A percentile compares a stretch with the other conserved stretches of the same genome.
Evolutionary conservation across 2,329 filamentous ascomycete species (phyloP).

Genomic region (Sporothrix protearum): DNA sequence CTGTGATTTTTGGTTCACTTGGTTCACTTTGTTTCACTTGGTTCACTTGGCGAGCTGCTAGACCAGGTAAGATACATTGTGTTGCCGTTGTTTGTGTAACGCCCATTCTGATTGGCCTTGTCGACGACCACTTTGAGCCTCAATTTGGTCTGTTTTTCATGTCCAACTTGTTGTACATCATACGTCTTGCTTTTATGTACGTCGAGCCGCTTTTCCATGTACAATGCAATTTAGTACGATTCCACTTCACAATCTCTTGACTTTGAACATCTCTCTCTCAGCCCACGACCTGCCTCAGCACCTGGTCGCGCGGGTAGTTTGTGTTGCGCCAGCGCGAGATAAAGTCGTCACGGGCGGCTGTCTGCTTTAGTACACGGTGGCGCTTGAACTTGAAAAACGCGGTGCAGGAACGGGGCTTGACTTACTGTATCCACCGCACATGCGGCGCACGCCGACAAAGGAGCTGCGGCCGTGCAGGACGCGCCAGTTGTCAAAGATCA

Average conservation of each 20-base stretch:
- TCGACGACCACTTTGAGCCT: not conserved
- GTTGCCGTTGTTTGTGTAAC: not conserved
- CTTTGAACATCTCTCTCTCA: not conserved
- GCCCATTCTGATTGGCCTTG: not conserved
- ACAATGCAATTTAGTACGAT: not conserved
- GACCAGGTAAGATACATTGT: not conserved
- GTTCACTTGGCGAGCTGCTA: not conserved
- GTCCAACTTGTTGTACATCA: not conserved
- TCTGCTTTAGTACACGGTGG: no score
- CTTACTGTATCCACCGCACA: conserved; percentile 89
- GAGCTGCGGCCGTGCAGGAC: conserved; percentile 80
- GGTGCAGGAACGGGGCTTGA: no score
- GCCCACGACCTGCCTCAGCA: conserved; percentile 39
- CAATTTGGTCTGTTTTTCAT: not conserved
- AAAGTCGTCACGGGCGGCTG: conserved; percentile 78
- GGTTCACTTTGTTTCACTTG: no score
- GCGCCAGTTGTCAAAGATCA: conserved; percentile 96
- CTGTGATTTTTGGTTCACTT: not conserved
- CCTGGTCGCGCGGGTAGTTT: conserved; percentile 53
- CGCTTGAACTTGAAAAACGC: no score
- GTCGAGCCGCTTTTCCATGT: not conserved
- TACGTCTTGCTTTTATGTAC: not conserved
- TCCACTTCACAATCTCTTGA: not conserved
- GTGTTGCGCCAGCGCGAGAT: conserved; percentile 71
- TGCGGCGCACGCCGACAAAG: conserved; percentile 79